These are phyloP conservation scores for Chamaecyparis obtusa DNA, from an alignment of 75 land plant species.

Conservation along the genomic window DNA sequence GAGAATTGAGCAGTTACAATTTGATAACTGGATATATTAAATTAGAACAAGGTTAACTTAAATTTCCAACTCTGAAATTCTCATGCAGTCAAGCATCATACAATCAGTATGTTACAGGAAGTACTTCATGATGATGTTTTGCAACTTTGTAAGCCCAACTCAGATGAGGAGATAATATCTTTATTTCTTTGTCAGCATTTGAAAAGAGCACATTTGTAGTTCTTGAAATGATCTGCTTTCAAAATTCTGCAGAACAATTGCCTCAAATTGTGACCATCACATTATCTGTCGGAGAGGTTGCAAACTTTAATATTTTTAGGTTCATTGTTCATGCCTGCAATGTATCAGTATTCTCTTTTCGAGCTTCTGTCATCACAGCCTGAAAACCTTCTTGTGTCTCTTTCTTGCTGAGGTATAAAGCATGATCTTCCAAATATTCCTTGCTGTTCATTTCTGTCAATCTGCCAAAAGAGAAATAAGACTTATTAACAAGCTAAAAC, in stretches of 20 bases:
- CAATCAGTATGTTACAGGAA: not conserved
- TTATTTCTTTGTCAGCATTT: not conserved
- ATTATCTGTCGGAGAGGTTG: not conserved
- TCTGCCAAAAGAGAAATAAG: slow-evolving; percentile 32
- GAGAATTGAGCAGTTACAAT: not conserved
- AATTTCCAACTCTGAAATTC: not conserved
- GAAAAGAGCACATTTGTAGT: slow-evolving; percentile 2
- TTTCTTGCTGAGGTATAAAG: slow-evolving; percentile 7
- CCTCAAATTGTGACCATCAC: not conserved
- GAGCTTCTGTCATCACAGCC: not conserved
- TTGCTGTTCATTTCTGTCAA: slow-evolving; percentile 90
- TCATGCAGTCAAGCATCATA: not conserved
- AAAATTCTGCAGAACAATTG: not conserved
- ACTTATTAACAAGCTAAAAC: not conserved
- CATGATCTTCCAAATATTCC: slow-evolving; percentile 81
- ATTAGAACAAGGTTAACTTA: not conserved
- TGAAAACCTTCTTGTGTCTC: not conserved
- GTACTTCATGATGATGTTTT: not conserved
- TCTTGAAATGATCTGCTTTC: not conserved
- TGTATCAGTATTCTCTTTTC: not conserved
- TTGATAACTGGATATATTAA: not conserved
- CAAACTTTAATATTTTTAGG: not conserved
- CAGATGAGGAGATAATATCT: not conserved
- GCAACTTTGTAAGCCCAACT: not conserved
- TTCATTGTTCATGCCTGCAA: not conserved